These are phyloP conservation scores for Carex cristatella DNA, from an alignment of 176 grass and related monocot genomes.

Conservation along the genomic window DNA sequence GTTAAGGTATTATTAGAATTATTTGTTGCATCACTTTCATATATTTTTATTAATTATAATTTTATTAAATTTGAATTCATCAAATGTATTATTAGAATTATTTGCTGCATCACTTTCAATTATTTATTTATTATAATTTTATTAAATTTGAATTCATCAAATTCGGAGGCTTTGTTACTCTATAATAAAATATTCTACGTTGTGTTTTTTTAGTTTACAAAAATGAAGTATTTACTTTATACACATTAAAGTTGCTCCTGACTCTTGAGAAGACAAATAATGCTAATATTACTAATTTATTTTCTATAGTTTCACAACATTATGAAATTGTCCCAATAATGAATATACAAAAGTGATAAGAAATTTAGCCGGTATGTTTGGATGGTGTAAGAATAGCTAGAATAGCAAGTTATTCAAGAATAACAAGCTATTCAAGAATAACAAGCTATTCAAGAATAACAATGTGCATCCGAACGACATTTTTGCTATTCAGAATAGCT, in stretches of 20 bases:
- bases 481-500: too few species aligned
- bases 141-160: not conserved
- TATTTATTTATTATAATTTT: not conserved
- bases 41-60: not conserved
- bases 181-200: not conserved
- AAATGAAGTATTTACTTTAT: not conserved
- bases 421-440: too few species aligned
- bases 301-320: not conserved
- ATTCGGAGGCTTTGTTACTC: not conserved
- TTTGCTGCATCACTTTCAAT: not conserved
- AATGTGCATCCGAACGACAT: too few species aligned
- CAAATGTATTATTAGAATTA: not conserved
- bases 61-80: not conserved
- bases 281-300: too few species aligned
- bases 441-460: too few species aligned
- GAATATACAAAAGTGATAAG: not conserved
- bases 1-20: not conserved
- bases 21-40: not conserved
- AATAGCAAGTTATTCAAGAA: too few species aligned
- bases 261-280: not conserved
- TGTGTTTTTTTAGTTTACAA: not conserved
- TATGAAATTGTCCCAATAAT: not conserved
- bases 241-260: not conserved
- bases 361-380: not conserved
- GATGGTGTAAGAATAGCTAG: too few species aligned